Evolutionary conservation across 164 flowering plant species (phyloP).

Genomic region (Paratinospora sagittata): DNA sequence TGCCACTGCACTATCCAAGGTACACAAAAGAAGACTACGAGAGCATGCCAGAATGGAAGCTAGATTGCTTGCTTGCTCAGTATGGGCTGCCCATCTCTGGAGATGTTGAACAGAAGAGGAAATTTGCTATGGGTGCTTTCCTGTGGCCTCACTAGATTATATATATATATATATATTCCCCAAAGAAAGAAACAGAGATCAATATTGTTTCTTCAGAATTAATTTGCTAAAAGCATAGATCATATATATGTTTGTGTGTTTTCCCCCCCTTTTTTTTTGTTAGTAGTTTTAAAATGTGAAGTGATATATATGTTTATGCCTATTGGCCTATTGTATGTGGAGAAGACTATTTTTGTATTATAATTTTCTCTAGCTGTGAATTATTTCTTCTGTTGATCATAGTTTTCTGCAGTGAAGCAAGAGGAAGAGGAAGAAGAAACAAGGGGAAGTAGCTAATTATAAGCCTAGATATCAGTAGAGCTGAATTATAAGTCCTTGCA

Average conservation of each 20-base stretch:
- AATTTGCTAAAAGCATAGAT: neutral
- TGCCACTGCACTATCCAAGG: constrained; percentile 28
- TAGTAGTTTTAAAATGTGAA: no score
- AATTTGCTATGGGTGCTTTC: constrained; percentile 14
- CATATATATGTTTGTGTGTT: neutral
- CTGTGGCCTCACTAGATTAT: neutral
- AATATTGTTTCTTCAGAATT: no score
- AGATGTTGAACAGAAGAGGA: constrained; percentile 14
- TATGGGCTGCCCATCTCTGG: constrained; percentile 18
- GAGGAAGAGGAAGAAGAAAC: no score
- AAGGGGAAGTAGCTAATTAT: neutral
- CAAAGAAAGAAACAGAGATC: no score
- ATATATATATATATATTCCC: no score
- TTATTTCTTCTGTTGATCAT: neutral
- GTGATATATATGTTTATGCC: neutral
- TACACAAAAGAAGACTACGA: constrained; percentile 22
- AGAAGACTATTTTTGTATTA: neutral
- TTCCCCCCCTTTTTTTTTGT: neutral
- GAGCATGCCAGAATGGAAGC: constrained; percentile 21
- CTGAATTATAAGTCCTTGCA: no score
- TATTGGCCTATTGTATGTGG: neutral
- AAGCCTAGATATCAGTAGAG: no score
- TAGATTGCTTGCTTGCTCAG: constrained; percentile 14
- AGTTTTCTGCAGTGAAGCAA: no score
- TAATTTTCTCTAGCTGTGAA: neutral